A percentile compares a stretch with the other conserved stretches of the same genome.
Conservation (phyloP, 2,329 filamentous ascomycete species). For the Pestalotiopsis sp. region DNA sequence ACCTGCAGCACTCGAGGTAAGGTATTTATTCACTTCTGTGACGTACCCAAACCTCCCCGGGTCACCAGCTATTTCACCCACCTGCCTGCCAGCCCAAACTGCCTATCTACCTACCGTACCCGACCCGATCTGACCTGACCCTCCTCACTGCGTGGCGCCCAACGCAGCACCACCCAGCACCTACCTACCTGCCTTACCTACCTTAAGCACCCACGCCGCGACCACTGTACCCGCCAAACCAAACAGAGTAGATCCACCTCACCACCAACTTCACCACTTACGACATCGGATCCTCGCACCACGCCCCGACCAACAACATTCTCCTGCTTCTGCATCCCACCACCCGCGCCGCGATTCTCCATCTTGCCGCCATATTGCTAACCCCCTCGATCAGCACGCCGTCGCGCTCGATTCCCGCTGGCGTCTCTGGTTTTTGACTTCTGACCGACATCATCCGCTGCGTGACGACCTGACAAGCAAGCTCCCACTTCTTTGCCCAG, state of each 20-base stretch:
- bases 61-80: not conserved
- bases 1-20: no score
- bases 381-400: not conserved
- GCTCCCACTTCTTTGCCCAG: slow-evolving; percentile 10
- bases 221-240: not conserved
- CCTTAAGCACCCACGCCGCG: not conserved
- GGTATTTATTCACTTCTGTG: no score
- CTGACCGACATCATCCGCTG: slow-evolving; percentile 1
- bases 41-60: no score
- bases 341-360: not conserved
- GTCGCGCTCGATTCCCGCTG: not conserved
- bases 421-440: not conserved
- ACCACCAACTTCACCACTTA: slow-evolving; percentile 7
- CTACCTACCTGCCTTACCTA: not conserved
- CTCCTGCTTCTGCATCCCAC: not conserved
- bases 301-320: not conserved
- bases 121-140: not conserved
- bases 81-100: not conserved
- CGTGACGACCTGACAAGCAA: not conserved
- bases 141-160: not conserved
- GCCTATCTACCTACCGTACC: not conserved
- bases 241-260: slow-evolving; percentile 5
- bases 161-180: not conserved
- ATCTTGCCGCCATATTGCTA: slow-evolving; percentile 1
- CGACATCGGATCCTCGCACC: slow-evolving; percentile 7